Evolutionary conservation across 2,329 filamentous ascomycete species (phyloP).

Genomic region (Ascochyta pisi): DNA sequence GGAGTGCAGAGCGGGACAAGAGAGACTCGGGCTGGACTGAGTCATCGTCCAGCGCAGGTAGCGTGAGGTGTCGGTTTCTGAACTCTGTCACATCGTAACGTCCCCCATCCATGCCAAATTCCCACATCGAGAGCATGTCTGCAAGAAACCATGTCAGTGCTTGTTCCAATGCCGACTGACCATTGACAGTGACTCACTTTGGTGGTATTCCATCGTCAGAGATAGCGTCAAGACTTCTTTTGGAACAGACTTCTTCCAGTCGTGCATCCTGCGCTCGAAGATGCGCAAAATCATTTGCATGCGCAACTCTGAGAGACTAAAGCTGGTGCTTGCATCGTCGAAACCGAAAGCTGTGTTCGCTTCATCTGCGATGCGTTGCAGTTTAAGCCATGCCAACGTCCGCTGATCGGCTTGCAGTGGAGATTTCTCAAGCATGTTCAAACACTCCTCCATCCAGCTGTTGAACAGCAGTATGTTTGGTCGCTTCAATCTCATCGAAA

Average conservation of each 20-base stretch:
- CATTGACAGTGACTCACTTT: slow-evolving; percentile 16
- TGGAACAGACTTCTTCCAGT: slow-evolving; percentile 43
- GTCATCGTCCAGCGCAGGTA: slow-evolving; percentile 44
- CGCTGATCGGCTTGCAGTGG: slow-evolving; percentile 39
- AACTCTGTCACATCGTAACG: slow-evolving; percentile 46
- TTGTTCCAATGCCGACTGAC: not conserved
- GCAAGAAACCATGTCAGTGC: not conserved
- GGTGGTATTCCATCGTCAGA: slow-evolving; percentile 40
- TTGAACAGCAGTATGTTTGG: slow-evolving; percentile 46
- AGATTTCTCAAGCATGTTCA: slow-evolving; percentile 41
- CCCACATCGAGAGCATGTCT: slow-evolving; percentile 46
- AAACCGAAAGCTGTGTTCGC: slow-evolving; percentile 48
- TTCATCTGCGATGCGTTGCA: slow-evolving; percentile 48
- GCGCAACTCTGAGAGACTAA: slow-evolving; percentile 44
- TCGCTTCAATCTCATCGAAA: slow-evolving; percentile 43
- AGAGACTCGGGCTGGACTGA: slow-evolving; percentile 44
- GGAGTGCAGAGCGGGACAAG: slow-evolving; percentile 40
- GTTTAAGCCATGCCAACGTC: slow-evolving; percentile 39
- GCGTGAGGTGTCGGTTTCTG: slow-evolving; percentile 41
- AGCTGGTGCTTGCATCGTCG: slow-evolving; percentile 48
- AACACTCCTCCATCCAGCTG: slow-evolving; percentile 48
- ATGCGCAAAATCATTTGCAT: slow-evolving; percentile 45
- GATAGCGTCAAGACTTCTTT: slow-evolving; percentile 40
- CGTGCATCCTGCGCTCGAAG: slow-evolving; percentile 47
- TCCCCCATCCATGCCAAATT: slow-evolving; percentile 49